Conservation (phyloP, 768 basidiomycete genomes). For the Suillus weaverae region DNA sequence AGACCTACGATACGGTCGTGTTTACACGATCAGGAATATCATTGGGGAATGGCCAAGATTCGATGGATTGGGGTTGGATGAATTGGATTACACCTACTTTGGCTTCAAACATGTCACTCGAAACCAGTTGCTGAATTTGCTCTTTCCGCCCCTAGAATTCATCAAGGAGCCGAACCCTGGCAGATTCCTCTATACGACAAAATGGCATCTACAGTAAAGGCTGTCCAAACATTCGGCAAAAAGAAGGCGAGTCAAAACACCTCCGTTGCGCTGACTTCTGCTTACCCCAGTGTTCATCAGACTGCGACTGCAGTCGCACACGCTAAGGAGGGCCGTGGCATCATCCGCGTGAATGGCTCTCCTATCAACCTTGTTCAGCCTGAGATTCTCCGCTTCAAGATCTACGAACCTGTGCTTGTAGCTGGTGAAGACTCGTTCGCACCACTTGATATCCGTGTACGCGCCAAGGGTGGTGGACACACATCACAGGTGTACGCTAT, state of each 20-base stretch:
- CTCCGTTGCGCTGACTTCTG: conserved; percentile 10
- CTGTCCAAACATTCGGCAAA: conserved; percentile 99
- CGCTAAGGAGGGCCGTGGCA: conserved; percentile 93
- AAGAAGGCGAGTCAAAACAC: conserved; percentile 76
- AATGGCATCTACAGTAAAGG: conserved; percentile 77
- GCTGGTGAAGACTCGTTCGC: conserved; percentile 87
- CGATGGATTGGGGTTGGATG: conserved; percentile 35
- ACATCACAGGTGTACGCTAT: conserved; percentile 99
- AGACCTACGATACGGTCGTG: neutral
- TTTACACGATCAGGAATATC: conserved; percentile 17
- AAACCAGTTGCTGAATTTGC: conserved; percentile 17
- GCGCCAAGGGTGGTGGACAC: conserved; percentile 99
- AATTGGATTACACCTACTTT: conserved; percentile 13
- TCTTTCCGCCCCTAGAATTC: conserved; percentile 18
- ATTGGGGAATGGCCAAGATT: conserved; percentile 43
- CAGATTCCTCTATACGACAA: conserved; percentile 26
- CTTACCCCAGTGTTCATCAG: conserved; percentile 39
- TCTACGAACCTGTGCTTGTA: conserved; percentile 96
- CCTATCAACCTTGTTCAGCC: conserved; percentile 96
- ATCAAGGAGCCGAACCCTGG: conserved; percentile 12
- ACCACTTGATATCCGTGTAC: conserved; percentile 92
- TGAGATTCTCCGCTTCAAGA: conserved; percentile 94
- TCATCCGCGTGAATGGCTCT: conserved; percentile 95
- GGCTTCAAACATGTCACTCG: conserved; percentile 2
- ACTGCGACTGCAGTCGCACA: conserved; percentile 98